Percentiles rank a stretch among this genome's conserved stretches.
These are phyloP conservation scores for Sporothrix variecibatus DNA, from an alignment of 2,329 filamentous ascomycete genomes.

Conservation along the genomic window DNA sequence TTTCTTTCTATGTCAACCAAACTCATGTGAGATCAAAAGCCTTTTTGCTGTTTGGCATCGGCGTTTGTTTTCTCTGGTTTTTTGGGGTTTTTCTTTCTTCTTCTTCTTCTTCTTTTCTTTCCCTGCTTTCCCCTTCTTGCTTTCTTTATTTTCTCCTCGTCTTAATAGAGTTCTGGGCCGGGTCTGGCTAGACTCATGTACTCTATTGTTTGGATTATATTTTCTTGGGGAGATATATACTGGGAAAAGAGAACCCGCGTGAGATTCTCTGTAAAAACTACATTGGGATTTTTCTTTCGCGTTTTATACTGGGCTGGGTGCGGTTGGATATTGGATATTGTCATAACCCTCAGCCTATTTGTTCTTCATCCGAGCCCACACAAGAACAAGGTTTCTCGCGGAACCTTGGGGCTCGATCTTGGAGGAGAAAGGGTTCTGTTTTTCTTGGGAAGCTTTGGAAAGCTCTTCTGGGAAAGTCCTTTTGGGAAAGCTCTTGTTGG, in stretches of 20 bases:
- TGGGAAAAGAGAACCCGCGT: background rate
- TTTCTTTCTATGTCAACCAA: background rate
- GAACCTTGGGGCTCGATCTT: background rate
- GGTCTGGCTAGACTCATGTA: conserved; percentile 17
- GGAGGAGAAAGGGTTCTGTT: background rate
- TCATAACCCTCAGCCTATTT: background rate
- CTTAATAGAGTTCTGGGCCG: conserved; percentile 13
- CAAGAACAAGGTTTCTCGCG: background rate
- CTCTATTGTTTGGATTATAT: conserved; percentile 9
- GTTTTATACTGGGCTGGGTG: background rate
- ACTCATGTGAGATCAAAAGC: background rate
- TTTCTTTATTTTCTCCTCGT: background rate
- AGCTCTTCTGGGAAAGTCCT: background rate
- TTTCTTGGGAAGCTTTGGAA: background rate
- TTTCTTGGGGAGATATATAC: background rate
- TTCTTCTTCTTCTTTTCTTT: background rate
- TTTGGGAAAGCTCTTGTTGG: background rate
- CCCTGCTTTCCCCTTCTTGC: background rate
- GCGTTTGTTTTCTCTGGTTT: background rate
- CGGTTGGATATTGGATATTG: background rate
- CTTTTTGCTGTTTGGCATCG: background rate
- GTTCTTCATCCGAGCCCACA: background rate
- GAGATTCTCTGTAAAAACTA: background rate
- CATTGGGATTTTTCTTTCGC: background rate
- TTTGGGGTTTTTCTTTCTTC: background rate